phyloP scores from a whole-genome alignment of 305 asterid species.

The Fraxinus paxiana region DNA sequence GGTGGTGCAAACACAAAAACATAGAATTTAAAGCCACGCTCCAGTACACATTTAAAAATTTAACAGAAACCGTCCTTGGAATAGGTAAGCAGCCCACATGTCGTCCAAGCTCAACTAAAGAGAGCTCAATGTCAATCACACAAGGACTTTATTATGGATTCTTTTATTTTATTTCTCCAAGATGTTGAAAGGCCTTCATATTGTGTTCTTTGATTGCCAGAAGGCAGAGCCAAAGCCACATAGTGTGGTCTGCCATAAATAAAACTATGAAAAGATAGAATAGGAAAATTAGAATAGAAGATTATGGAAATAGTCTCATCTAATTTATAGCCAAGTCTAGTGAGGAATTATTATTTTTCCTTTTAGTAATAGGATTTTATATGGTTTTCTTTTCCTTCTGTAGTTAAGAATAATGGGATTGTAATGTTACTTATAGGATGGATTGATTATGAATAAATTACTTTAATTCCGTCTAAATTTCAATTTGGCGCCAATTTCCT shows the following conservation, averaged over 20 bases:
- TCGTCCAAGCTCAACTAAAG: background rate
- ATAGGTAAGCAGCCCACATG: background rate
- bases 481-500: background rate
- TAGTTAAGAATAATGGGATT: background rate
- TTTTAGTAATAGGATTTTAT: background rate
- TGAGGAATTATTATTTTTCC: background rate
- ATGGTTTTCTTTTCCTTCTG: background rate
- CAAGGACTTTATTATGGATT: background rate
- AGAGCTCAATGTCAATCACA: background rate
- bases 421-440: background rate
- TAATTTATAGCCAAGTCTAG: background rate
- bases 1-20: background rate
- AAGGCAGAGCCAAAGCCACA: background rate
- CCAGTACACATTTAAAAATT: background rate
- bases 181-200: background rate
- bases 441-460: background rate
- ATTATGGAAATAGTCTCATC: background rate
- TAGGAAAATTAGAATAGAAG: background rate
- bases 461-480: too few species aligned
- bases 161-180: background rate
- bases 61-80: background rate
- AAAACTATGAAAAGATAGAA: background rate
- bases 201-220: background rate
- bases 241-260: background rate
- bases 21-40: slow-evolving; percentile 15